Evolutionary conservation across 148 eudicot genomes (phyloP), one percentile per base, ranked within the genome.

Genomic region (Vaccinium vitisidaea): DNA sequence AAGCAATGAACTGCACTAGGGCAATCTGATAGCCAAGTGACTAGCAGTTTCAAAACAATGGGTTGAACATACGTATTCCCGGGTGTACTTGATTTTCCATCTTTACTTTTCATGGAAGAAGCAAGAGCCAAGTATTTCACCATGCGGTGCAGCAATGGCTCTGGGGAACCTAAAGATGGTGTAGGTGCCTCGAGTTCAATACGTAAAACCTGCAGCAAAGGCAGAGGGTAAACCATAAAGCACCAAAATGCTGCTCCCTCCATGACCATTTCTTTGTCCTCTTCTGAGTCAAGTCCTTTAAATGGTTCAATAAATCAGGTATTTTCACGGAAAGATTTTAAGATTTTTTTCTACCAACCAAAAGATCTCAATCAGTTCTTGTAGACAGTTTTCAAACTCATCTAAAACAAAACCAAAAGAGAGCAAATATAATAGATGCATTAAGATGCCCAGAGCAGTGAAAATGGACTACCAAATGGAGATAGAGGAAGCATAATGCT

Each of bases 101-200:
- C 99, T 82, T 92, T 92, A 82, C 82, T 86, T 81, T 87, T 91
- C 90, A 90, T 86, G 82, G 99, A 94, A 88, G 98, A 93, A 84
- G 98, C 92, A 88, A 97, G 92, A 83, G 95, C 98, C 88, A 95
- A 89, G 91, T 94, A 97, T 91, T 94, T 95, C 87, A 95, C 93
- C 95, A 95, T 89, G 53, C 96, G 99, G 86, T 97, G 98, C 92
- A 97, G 84, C 83, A 97, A 87, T 36, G 99, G 98, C 91, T 97
- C 99, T 27, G 98, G 80, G 39, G 94, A 84, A 80, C 93, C 95
- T 83, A 94, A 87, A 83, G 95, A 84, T 32, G 88, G 93, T 88
- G 80, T 87, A 63, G 98, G 92, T 71, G 94, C 90, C 87, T 92
- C 96, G 69, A 95, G 91, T 90, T 95, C 91, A 87, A 95, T 87